Percentiles rank a stretch among this genome's conserved stretches.
Conservation (phyloP, 257 asterid species). For the Jasminum sambac region DNA sequence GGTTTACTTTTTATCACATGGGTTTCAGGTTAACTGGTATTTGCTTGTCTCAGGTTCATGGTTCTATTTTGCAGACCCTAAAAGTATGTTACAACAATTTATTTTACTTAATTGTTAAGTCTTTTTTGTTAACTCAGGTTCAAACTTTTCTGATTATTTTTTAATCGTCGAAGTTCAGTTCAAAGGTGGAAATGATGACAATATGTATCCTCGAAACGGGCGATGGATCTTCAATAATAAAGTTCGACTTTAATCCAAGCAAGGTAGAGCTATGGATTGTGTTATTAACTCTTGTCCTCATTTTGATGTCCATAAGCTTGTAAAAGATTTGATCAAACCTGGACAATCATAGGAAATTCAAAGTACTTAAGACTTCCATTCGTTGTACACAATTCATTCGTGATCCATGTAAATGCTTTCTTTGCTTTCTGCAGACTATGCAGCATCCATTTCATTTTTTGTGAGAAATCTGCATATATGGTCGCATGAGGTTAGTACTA, state of each 20-base stretch:
- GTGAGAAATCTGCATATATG: no score
- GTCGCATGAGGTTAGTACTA: no score
- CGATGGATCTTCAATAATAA: slow-evolving; percentile 86
- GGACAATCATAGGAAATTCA: slow-evolving; percentile 79
- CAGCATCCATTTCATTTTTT: slow-evolving; percentile 66
- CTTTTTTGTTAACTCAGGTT: neutral
- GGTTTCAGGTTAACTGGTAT: slow-evolving; percentile 22
- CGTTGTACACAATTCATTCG: neutral
- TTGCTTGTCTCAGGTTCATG: slow-evolving; percentile 55
- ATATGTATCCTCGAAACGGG: slow-evolving; percentile 72
- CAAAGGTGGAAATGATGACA: slow-evolving; percentile 85
- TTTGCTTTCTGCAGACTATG: slow-evolving; percentile 42
- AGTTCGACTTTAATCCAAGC: slow-evolving; percentile 55
- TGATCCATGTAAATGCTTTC: neutral
- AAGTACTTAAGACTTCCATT: slow-evolving; percentile 31
- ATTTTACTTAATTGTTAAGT: slow-evolving; percentile 11
- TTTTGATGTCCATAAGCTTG: slow-evolving; percentile 56
- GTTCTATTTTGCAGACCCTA: slow-evolving; percentile 79
- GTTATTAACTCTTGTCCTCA: slow-evolving; percentile 88
- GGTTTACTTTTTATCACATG: no score
- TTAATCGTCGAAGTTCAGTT: slow-evolving; percentile 47
- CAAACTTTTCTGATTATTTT: no score
- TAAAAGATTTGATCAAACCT: slow-evolving; percentile 61
- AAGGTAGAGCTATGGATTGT: slow-evolving; percentile 85
- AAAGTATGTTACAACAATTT: slow-evolving; percentile 39